Base-by-base conservation (phyloP, 495 filamentous ascomycete genomes). In the Aspergillus bertholletiae region DNA sequence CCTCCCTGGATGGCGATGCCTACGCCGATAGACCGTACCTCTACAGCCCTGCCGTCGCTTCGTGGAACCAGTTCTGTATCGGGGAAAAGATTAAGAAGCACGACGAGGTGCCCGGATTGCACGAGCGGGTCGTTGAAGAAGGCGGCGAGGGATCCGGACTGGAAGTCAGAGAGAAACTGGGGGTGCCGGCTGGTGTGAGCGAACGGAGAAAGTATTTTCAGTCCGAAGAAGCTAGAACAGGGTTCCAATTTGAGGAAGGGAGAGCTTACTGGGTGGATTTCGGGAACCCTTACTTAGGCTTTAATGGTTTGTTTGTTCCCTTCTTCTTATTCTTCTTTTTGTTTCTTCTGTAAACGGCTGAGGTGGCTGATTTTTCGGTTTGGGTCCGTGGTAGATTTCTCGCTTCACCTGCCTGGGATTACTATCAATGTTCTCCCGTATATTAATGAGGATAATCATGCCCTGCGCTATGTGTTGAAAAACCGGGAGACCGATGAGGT, bases 271-370 rank as follows among this genome's bases (percentile, higher is more conserved):
- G 76, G 24, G 80, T 82, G 40, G 93, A 97, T 69, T 97, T 98
- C 70, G 94, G 85, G 60, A 97, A 96, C 64, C 84, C 86, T n/a
- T 96, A 92, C 74, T 65, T 98, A 39, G 88, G 92, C 66, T 96
- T 97, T 62, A 84, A 83, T 64, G 79, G 84, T 85, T 55, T 47
- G 72, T 70, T 41, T 45, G 20, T 34, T 23, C 21, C 17, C 46
- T 8, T 52, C 17, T 26, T 6, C 15, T 21, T 22, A 34, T 23
- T 45, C n/a, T 7, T 32, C 40, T 26, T 26, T 40, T 28, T 28
- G 1, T 18, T 43, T 17, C 8, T 12, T 27, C 8, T 28, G 17
- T 22, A 12, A 5, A 9, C 5, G 27, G 27, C 26, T 28, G 18
- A 7, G 32, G n/a, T 37, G 34, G 18, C 23, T 53, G 23, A 34